Evolutionary conservation across 176 grass and related monocot genomes (phyloP), one percentile per base, ranked within the genome.

Genomic region (Aegilops sharonensis): DNA sequence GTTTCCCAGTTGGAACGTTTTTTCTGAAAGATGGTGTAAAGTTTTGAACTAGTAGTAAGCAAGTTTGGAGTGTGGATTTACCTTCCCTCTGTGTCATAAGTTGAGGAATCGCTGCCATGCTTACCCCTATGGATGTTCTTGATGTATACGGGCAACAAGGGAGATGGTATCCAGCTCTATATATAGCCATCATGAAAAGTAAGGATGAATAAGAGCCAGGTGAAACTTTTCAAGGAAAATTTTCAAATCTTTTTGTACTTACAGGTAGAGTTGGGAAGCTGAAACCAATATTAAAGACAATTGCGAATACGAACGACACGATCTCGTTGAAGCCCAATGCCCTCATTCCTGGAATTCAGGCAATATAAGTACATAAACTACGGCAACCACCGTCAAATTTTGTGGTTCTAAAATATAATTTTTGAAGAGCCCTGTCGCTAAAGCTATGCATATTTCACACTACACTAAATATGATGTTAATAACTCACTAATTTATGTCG

Each of bases 1-100:
- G 29, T 56, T 23, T 17, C 69, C 30, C 45, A 47, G 24, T 81
- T 12, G 24, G 11, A 52, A 0, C 5, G 39, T 40, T 36, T 5
- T 36, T 36, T 36, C 70, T 8, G 70, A 27, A 23, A 71, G 34
- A n/a, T 12, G 11, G 39, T 73, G 21, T 43, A 36, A 32, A 8
- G 12, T 18, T 64, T 17, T 11, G 4, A 42, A 25, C 5, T 54
- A 57, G 54, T 24, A 56, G 52, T 5, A 56, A 56, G 52, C 18
- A 0, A 29, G 5, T 24, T 68, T 7, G 18, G 68, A 30, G 30
- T 78, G 9, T 36, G 18, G 43, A 1, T 6, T n/a, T 93, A 98
- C 95, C 91, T 93, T 70, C 95, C 95, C 88, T 98, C 95, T 24
- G 66, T 90, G 83, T 98, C 93, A 3, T 92, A 98, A 14, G 89